Evolutionary conservation across 805 yeast species (phyloP).

Genomic region (Candida schatavii): DNA sequence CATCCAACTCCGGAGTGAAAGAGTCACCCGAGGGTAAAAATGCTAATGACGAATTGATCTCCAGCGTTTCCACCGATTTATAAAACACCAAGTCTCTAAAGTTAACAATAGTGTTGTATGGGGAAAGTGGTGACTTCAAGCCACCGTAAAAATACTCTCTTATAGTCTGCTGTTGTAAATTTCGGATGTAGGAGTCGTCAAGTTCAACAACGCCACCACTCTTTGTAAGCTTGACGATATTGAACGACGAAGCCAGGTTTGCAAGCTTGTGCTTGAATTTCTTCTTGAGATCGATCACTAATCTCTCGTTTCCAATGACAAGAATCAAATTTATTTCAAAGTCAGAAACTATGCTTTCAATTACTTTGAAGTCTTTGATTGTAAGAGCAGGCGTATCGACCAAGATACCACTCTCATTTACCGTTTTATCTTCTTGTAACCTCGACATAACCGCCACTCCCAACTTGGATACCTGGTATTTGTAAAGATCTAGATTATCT

Average conservation of each 20-base stretch:
- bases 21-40: slow-evolving; percentile 45
- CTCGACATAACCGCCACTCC: slow-evolving; percentile 50
- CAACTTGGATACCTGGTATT: slow-evolving; percentile 45
- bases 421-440: slow-evolving; percentile 45
- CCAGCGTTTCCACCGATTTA: slow-evolving; percentile 50
- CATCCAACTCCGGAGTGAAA: slow-evolving; percentile 29
- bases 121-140: slow-evolving; percentile 63
- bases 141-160: slow-evolving; percentile 90
- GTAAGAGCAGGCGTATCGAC: slow-evolving; percentile 72
- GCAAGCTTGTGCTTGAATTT: slow-evolving; percentile 37
- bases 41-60: slow-evolving; percentile 31
- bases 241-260: slow-evolving; percentile 28
- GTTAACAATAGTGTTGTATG: slow-evolving; percentile 79
- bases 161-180: slow-evolving; percentile 71
- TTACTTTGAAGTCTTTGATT: slow-evolving; percentile 47
- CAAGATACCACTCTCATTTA: slow-evolving; percentile 54
- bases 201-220: slow-evolving; percentile 77
- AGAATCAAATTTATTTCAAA: slow-evolving; percentile 61
- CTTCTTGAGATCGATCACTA: slow-evolving; percentile 60
- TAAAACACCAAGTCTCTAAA: slow-evolving; percentile 58
- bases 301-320: slow-evolving; percentile 74
- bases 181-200: slow-evolving; percentile 67
- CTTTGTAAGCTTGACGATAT: slow-evolving; percentile 60
- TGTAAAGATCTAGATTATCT: slow-evolving; percentile 58
- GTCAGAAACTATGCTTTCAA: slow-evolving; percentile 56